phyloP scores from a whole-genome alignment of 108 stramenopile genomes.

The Chaetoceros tenuissimus region DNA sequence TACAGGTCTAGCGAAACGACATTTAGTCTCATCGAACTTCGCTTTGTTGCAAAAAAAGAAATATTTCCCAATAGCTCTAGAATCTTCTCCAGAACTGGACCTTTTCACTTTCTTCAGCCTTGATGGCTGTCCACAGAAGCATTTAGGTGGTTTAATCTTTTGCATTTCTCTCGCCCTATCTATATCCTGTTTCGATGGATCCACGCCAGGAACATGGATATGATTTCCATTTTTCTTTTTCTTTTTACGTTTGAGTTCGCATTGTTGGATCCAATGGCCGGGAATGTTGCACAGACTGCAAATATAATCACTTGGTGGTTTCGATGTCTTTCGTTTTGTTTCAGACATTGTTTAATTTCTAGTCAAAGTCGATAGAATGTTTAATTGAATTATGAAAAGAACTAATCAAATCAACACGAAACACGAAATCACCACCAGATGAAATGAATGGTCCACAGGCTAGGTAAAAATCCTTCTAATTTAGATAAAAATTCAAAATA shows the following conservation, averaged over 20 bases:
- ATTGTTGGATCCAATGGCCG: constrained; percentile 75
- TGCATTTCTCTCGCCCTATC: constrained; percentile 42
- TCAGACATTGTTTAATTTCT: too few species aligned
- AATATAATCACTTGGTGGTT: constrained; percentile 59
- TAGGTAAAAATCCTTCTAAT: too few species aligned
- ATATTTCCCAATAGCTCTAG: constrained; percentile 61
- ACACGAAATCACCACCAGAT: too few species aligned
- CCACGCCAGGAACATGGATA: constrained; percentile 48
- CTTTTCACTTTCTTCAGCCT: constrained; percentile 64
- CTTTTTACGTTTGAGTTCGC: constrained; percentile 41
- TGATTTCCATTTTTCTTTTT: constrained; percentile 32
- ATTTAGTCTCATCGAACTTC: constrained; percentile 46
- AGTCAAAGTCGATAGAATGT: too few species aligned
- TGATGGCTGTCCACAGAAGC: constrained; percentile 55
- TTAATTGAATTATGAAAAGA: too few species aligned
- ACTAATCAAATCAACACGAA: too few species aligned
- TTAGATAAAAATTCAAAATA: too few species aligned
- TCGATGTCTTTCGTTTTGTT: constrained; percentile 19
- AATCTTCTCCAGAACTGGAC: constrained; percentile 42
- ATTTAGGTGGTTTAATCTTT: constrained; percentile 48
- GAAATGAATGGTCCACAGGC: too few species aligned
- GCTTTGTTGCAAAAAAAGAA: constrained; percentile 66
- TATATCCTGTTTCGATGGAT: constrained; percentile 60
- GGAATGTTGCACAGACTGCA: constrained; percentile 45
- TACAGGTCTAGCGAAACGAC: constrained; percentile 59